Base-by-base conservation (phyloP, 495 filamentous ascomycete genomes). In the Massariosphaeria phaeospora region DNA sequence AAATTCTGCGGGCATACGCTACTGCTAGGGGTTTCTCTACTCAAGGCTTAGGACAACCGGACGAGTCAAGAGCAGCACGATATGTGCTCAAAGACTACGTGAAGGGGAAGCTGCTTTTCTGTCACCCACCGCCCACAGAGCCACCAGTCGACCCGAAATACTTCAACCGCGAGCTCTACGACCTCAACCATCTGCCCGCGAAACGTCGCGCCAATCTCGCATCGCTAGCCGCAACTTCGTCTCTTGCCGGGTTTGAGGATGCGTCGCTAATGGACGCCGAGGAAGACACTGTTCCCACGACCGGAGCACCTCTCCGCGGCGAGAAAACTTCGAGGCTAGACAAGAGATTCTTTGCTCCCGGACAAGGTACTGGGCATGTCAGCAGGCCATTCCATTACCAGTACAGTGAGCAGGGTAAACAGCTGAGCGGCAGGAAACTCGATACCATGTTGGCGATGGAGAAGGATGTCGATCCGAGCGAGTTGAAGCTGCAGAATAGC, bases 41-140 rank as follows among this genome's bases (percentile, higher is more conserved):
- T 12, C 81, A 82, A 25, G 91, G 93, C 51, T 81, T 85, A 23
- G 93, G 94, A 11, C 84, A 90, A 54, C 91, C 94, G 11, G 93
- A 99, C 66, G 88, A 95, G 72, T 91, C 89, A 1, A 77, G 94
- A 54, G 94, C 93, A 6, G 93, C 91, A 1, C 79, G 94, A 46
- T 86, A 87, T 54, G 74, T 99, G 12, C 79, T 99, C 15, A 99
- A 99, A 69, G 94, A 99, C 73, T 97, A 96, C 63, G 93, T 99
- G 52, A 94, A 83, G 64, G 94, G 94, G 49, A 96, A 95, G 70
- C 80, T 99, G 2, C 79, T 96, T 7, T 97, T 85, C 76, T 89
- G 87, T 61, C 82, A 91, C 61, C 91, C 94, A 12, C 94, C 94
- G 0, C 89, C 89, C 1, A 72, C 69, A n/a, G 77, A 83, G 33